Evolutionary conservation across 73 alveolate genomes (phyloP), one percentile per base, ranked within the genome.

Genomic region (Blepharisma japonicum): DNA sequence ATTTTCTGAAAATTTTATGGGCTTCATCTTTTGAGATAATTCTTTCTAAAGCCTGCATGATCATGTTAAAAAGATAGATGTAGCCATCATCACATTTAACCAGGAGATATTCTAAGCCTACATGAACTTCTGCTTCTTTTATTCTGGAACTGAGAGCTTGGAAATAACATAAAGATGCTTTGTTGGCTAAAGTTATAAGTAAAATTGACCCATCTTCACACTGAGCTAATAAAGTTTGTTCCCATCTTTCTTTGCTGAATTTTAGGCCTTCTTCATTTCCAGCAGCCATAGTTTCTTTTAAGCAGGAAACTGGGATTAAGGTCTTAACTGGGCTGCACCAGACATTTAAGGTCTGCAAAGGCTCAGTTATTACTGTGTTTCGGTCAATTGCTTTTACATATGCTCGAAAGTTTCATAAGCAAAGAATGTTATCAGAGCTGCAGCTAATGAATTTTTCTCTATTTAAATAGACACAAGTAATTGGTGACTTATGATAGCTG

Each of bases 1-100:
- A 20, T 53, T 53, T 53, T 4, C 67, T 53, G n/a, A 53, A 14
- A 53, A 53, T 11, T 53, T 14, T 14, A 53, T 14, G 23, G n/a
- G 23, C 23, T 14, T 53, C 67, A 4, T 11, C 67, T 53, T 20
- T 20, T 53, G n/a, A 11, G 27, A 53, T 53, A 4, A 53, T 53
- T 53, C 67, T 53, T 53, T 53, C 67, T 53, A 53, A 53, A 53
- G 23, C 67, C n/a, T 53, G n/a, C n/a, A 20, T 14, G n/a, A 14
- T 20, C n/a, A 20, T 20, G 23, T 53, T 53, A 4, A 53, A 53
- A 14, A 53, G n/a, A 53, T 53, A 53, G n/a, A 53, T 14, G n/a
- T 53, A 20, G 27, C 23, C 67, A 20, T 53, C 23, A 14, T 53
- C 67, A 2, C 27, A 53, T 14, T 14, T 11, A 20, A 53, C 23